phyloP scores from a whole-genome alignment of 208 protist species.

The Acanthamoeba castellanii region DNA sequence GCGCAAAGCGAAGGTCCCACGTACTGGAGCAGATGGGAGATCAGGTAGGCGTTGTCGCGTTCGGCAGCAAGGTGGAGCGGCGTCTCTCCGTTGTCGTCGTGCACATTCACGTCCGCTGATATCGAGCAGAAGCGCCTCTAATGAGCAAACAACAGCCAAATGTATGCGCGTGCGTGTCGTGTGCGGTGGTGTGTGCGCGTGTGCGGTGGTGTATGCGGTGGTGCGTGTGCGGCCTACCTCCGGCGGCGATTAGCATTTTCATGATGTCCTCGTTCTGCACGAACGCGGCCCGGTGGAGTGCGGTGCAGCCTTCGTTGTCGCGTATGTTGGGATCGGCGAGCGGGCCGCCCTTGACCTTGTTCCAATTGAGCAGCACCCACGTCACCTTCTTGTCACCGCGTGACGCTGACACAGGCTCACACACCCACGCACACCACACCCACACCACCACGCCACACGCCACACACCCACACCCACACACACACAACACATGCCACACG shows the following conservation, averaged over 20 bases:
- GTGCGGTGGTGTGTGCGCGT: not conserved
- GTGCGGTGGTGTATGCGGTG: not conserved
- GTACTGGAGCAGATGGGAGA: not conserved
- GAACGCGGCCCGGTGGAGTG: conserved; percentile 6
- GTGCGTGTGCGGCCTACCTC: not conserved
- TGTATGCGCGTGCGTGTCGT: not conserved
- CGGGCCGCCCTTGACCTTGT: conserved; percentile 1
- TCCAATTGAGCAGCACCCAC: conserved; percentile 58
- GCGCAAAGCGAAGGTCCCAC: not conserved
- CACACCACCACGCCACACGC: not conserved
- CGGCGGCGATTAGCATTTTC: conserved; percentile 5
- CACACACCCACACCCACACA: not conserved
- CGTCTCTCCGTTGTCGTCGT: conserved; percentile 33
- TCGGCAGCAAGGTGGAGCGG: conserved; percentile 34
- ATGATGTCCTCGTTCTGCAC: conserved; percentile 46
- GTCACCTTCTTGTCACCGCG: not conserved
- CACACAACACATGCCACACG: not conserved
- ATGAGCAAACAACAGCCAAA: no score
- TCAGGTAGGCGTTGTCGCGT: not conserved
- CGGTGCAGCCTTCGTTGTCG: conserved; percentile 51
- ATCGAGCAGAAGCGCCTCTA: no score
- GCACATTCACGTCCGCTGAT: conserved; percentile 30
- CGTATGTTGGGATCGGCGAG: conserved; percentile 50
- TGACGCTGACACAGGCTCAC: not conserved
- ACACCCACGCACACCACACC: not conserved